Evolutionary conservation across 441 rosid species (phyloP), one percentile per base, ranked within the genome.

Genomic region (Erodium trifolium): DNA sequence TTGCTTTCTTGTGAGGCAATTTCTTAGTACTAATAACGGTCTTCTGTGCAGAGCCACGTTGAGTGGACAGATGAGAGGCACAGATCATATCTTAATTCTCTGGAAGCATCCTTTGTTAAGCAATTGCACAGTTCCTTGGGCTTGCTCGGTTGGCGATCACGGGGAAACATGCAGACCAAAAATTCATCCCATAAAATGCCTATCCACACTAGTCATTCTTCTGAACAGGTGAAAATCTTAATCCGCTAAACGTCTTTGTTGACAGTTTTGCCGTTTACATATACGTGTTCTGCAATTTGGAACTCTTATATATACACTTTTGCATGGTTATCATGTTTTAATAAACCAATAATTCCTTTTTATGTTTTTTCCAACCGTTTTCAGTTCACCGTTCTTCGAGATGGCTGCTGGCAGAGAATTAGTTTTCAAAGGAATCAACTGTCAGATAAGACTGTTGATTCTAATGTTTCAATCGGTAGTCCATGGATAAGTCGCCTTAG

Each of bases 1-100:
- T 55, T 43, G 73, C 37, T 34, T 23, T 45, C 13, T 34, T 65
- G 65, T 11, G 5, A 17, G 29, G 16, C 12, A 29, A 69, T 6
- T 67, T 69, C 34, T 12, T 59, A 51, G 71, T 51, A n/a, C 70
- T 79, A 27, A 27, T 51, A 11, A 16, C 14, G 1, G 7, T 67
- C 68, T 49, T 53, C 70, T 67, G 63, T 60, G 13, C 82, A 85
- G 87, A 85, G 77, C 53, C 76, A 77, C 7, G 65, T 29, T 49
- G 83, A 31, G 51, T 93, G 98, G 98, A 93, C 97, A 31, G 77
- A 90, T 75, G 92, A 90, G 87, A 90, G 80, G 79, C 96, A 90
- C 78, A 77, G 73, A 43, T 70, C 75, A 3, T 90, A 87, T 77
- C 85, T 90, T 66, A 73, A 77, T 71, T 78, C 78, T 16, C 63